phyloP scores from a whole-genome alignment of 805 yeast species.

The Candida caryicola region DNA sequence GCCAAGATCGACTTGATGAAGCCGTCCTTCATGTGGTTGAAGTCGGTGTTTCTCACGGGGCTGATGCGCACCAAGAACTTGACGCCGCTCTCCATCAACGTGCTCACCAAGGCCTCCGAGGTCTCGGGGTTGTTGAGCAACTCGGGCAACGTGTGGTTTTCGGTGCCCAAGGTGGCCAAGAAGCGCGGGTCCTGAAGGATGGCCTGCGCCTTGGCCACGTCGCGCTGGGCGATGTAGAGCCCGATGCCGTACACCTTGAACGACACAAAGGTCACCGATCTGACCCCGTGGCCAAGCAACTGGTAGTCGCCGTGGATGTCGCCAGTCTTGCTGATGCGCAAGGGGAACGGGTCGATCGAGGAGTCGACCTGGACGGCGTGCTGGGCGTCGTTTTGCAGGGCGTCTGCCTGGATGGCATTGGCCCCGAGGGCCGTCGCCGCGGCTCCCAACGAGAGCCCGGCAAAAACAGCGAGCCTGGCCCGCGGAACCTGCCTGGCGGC shows the following conservation, averaged over 20 bases:
- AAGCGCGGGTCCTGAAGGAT: constrained; percentile 4
- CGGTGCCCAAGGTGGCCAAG: constrained; percentile 1
- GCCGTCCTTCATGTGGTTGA: constrained; percentile 86
- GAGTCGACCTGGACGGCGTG: constrained; percentile 46
- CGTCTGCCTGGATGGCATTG: constrained; percentile 7
- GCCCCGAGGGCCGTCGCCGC: neutral
- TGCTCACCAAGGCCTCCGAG: constrained; percentile 53
- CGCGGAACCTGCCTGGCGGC: neutral
- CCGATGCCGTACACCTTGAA: constrained; percentile 89
- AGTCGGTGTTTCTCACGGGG: constrained; percentile 90
- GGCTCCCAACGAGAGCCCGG: neutral
- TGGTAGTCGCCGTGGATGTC: constrained; percentile 40
- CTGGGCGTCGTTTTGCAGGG: constrained; percentile 10
- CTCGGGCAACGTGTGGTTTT: constrained; percentile 9
- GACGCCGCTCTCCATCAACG: constrained; percentile 57
- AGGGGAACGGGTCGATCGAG: constrained; percentile 50
- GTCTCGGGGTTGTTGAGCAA: constrained; percentile 47
- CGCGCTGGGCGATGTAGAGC: constrained; percentile 67
- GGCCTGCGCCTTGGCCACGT: constrained; percentile 29
- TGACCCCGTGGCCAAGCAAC: constrained; percentile 74
- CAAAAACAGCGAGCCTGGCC: no score
- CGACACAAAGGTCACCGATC: constrained; percentile 77
- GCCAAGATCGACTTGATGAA: constrained; percentile 76
- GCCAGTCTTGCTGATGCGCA: constrained; percentile 6
- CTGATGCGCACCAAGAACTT: constrained; percentile 71